Percentiles rank a stretch among this genome's conserved stretches.
These are phyloP conservation scores for Leccinum subgranulosum DNA, from an alignment of 768 basidiomycete species.

Conservation along the genomic window DNA sequence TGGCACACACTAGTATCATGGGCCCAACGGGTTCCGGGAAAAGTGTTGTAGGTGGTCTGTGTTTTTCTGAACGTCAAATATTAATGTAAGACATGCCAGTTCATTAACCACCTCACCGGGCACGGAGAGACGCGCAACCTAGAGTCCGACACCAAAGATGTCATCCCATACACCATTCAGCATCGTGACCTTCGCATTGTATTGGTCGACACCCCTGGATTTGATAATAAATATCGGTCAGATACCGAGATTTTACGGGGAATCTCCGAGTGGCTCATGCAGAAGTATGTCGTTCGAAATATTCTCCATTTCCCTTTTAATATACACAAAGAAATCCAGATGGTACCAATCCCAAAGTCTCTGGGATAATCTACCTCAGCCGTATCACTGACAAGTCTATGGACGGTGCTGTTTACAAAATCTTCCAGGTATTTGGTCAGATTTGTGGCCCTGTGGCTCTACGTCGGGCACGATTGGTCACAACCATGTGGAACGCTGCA, in stretches of 20 bases:
- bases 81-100: not conserved
- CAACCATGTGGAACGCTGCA: no score
- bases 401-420: no score
- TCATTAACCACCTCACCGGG: constrained; percentile 14
- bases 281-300: constrained; percentile 12
- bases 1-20: constrained; percentile 24
- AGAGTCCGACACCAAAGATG: constrained; percentile 7
- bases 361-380: no score
- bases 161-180: constrained; percentile 1
- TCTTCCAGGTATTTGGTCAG: no score
- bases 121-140: not conserved
- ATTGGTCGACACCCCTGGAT: constrained; percentile 21
- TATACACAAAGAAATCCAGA: no score
- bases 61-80: not conserved
- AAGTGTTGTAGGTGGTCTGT: constrained; percentile 14
- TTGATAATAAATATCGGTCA: constrained; percentile 18
- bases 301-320: not conserved
- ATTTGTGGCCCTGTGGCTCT: no score
- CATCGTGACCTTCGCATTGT: not conserved
- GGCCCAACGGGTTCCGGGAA: constrained; percentile 26
- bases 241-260: constrained; percentile 9
- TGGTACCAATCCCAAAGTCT: no score
- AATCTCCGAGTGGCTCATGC: constrained; percentile 16
- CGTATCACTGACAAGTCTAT: no score
- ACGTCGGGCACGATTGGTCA: no score